These are phyloP conservation scores for Pseudisothecium myosuroides DNA, from an alignment of 225 moss, liverwort and hornwort genomes.

Conservation along the genomic window DNA sequence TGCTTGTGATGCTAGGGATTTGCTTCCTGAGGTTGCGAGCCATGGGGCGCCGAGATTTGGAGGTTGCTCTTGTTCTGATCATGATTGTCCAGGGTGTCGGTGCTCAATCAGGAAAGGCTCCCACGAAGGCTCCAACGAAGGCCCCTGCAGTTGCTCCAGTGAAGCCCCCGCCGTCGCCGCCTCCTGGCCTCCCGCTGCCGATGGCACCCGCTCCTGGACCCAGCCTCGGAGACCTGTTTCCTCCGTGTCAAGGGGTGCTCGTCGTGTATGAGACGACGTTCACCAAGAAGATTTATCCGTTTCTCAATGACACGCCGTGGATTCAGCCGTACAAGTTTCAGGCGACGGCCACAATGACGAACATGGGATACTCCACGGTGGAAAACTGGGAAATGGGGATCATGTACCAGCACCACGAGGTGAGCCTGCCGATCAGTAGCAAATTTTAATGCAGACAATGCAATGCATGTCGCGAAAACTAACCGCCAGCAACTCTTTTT, in stretches of 20 bases:
- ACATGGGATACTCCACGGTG: slow-evolving; percentile 53
- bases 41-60: background rate
- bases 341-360: slow-evolving; percentile 40
- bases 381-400: slow-evolving; percentile 61
- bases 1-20: background rate
- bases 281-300: slow-evolving; percentile 41
- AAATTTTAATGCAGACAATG: background rate
- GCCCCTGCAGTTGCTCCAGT: background rate
- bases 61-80: background rate
- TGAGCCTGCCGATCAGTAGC: background rate
- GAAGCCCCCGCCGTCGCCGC: background rate
- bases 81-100: background rate
- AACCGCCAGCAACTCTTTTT: background rate
- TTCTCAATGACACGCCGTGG: slow-evolving; percentile 44
- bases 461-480: background rate
- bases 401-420: slow-evolving; percentile 54
- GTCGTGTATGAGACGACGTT: slow-evolving; percentile 27
- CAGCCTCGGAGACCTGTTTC: background rate
- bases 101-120: background rate
- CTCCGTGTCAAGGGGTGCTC: slow-evolving; percentile 37
- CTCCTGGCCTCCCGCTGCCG: background rate
- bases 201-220: slow-evolving; percentile 24
- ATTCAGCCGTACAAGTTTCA: slow-evolving; percentile 69
- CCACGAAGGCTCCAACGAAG: background rate
- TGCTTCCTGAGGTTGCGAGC: background rate